Evolutionary conservation across 352 stramenopile species (phyloP), one percentile per base, ranked within the genome.

Genomic region (Globisporangium okanoganense): DNA sequence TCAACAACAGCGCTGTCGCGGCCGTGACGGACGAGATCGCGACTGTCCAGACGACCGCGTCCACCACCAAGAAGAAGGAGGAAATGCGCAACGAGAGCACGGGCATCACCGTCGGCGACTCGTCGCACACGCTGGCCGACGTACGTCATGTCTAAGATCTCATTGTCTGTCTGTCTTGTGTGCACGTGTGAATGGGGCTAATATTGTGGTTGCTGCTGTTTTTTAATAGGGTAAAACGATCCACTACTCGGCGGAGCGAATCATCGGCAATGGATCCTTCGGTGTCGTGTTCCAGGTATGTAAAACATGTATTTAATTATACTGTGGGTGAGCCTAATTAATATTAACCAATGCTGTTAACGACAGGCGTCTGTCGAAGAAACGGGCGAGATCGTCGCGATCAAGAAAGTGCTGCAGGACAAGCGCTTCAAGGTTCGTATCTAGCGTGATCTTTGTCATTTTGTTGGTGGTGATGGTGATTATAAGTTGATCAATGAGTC

Each of bases 401-500:
- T 99, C 69, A 99, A 99, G 79, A 99, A 99, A 75, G 97, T 99
- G 65, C 86, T 99, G 27, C 97, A 99, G 69, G 97, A 99, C 76
- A 99, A 99, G 71, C 86, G 97, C 41, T 99, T 99, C 76, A 99
- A 99, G 80, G 87, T 95, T 29, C 2, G 64, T 24, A 16, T 18
- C 3, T n/a, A 5, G 16, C 12, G 14, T 6, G 45, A 35, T 10
- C 45, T 52, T 35, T 5, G 44, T 33, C n/a, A 29, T 20, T 5
- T 31, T 20, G 6, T 24, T 51, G 13, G 24, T 41, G 45, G 5
- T 62, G 22, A 9, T 24, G 6, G 41, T 12, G 18, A 13, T 16
- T 20, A 18, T 9, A 48, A 24, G 2, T 36, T 38, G 31, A 20
- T 50, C 1, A 44, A 5, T 38, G 13, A 20, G n/a, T 52, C 12